Conservation (phyloP, 2,329 filamentous ascomycete species). For the Rutstroemia sydowiana region DNA sequence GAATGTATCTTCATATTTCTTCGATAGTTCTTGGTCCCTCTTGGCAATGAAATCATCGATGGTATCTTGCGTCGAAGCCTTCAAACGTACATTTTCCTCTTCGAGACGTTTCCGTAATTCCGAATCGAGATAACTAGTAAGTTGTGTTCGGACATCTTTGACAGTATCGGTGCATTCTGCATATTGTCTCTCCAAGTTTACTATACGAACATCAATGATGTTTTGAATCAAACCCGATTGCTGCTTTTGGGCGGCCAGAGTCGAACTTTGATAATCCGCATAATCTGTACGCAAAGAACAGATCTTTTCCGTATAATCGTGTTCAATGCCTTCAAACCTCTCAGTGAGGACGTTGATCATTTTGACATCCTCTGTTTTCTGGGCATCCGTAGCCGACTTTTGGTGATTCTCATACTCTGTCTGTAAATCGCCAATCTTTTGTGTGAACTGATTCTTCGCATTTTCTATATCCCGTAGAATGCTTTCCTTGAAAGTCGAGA, state of each 20-base stretch:
- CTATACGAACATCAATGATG: not conserved
- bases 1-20: conserved; percentile 7
- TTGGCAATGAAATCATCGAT: not conserved
- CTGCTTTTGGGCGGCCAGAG: too few species aligned
- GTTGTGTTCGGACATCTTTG: not conserved
- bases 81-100: not conserved
- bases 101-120: not conserved
- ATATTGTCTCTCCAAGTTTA: too few species aligned
- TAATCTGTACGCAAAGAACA: too few species aligned
- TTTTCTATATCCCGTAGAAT: not conserved
- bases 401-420: not conserved
- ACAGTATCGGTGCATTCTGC: too few species aligned
- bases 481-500: too few species aligned
- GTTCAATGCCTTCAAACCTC: too few species aligned
- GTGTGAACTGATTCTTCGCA: not conserved
- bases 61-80: not conserved
- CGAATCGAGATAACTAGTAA: too few species aligned
- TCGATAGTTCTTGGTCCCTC: not conserved
- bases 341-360: too few species aligned
- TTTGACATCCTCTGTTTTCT: too few species aligned
- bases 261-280: too few species aligned
- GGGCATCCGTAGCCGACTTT: not conserved
- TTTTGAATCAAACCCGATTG: not conserved
- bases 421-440: not conserved
- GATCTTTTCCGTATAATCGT: too few species aligned